These are phyloP conservation scores for Blastomyces gilchristii DNA, from an alignment of 2,329 filamentous ascomycete genomes.

Conservation along the genomic window DNA sequence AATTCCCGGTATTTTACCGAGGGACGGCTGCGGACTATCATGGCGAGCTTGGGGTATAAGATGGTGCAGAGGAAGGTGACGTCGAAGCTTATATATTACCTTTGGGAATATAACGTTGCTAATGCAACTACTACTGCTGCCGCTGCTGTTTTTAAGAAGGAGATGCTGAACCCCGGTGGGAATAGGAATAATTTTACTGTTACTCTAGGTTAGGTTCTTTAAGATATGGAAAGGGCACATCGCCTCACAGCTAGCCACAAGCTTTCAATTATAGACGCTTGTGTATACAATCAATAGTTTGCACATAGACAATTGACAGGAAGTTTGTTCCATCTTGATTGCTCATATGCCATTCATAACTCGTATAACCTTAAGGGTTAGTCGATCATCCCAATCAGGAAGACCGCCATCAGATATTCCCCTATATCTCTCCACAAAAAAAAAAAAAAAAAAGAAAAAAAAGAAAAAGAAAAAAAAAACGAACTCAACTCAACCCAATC, in stretches of 20 bases:
- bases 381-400: not conserved
- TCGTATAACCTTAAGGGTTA: not conserved
- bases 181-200: slow-evolving; percentile 87
- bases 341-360: not conserved
- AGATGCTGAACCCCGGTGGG: slow-evolving; percentile 63
- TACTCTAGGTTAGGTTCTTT: slow-evolving; percentile 40
- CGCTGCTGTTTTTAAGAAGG: slow-evolving; percentile 51
- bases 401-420: not conserved
- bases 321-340: not conserved
- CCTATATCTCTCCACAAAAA: not conserved
- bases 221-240: no score
- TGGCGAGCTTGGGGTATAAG: slow-evolving; percentile 65
- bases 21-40: slow-evolving; percentile 56
- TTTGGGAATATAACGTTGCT: slow-evolving; percentile 56
- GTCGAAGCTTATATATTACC: slow-evolving; percentile 74
- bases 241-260: not conserved
- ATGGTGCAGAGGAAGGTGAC: slow-evolving; percentile 60
- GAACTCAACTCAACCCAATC: slow-evolving; percentile 3
- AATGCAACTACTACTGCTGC: not conserved
- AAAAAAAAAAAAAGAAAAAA: no score
- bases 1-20: slow-evolving; percentile 89
- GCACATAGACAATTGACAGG: not conserved
- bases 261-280: no score
- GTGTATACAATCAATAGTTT: not conserved
- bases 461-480: no score